A percentile compares a stretch with the other conserved stretches of the same genome.
Evolutionary conservation across 2,329 filamentous ascomycete species (phyloP).

Genomic region (Diaporthe sp.): DNA sequence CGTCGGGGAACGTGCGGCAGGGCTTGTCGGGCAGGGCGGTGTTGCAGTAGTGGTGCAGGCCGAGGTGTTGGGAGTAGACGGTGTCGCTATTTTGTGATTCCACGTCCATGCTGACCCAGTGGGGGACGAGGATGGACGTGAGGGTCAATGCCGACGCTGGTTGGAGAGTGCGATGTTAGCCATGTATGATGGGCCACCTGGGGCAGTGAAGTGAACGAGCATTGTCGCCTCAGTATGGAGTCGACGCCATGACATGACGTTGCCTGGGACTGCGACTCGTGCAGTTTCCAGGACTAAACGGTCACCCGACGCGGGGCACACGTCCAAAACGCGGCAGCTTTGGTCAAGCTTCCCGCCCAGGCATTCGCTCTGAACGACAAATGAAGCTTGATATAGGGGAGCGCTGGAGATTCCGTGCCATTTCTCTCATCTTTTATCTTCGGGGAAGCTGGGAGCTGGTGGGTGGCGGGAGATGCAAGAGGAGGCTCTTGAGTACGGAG

Average conservation of each 20-base stretch:
- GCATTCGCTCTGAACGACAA: not conserved
- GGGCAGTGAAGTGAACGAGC: not conserved
- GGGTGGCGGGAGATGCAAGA: not conserved
- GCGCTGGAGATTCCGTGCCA: not conserved
- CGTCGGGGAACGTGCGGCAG: conserved; percentile 77
- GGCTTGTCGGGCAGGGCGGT: conserved; percentile 65
- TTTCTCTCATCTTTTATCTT: not conserved
- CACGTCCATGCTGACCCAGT: conserved; percentile 78
- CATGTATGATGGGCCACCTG: conserved; percentile 5
- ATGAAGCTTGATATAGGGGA: not conserved
- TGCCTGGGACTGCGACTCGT: conserved; percentile 17
- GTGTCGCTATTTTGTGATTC: conserved; percentile 60
- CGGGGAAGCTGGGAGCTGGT: not conserved
- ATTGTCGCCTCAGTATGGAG: not conserved
- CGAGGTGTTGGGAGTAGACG: conserved; percentile 73
- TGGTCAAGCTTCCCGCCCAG: not conserved
- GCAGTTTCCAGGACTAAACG: not conserved
- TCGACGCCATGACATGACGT: conserved; percentile 16
- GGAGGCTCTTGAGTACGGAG: conserved; percentile 8
- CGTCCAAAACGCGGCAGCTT: not conserved
- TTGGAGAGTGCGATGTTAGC: conserved; percentile 49
- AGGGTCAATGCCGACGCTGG: conserved; percentile 80
- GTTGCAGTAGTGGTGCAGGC: conserved; percentile 86
- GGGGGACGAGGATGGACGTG: conserved; percentile 75
- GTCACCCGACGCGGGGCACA: conserved; percentile 9